Evolutionary conservation across 1,284 basidiomycete genomes (phyloP), one percentile per base, ranked within the genome.

Genomic region (Ustilago lituana): DNA sequence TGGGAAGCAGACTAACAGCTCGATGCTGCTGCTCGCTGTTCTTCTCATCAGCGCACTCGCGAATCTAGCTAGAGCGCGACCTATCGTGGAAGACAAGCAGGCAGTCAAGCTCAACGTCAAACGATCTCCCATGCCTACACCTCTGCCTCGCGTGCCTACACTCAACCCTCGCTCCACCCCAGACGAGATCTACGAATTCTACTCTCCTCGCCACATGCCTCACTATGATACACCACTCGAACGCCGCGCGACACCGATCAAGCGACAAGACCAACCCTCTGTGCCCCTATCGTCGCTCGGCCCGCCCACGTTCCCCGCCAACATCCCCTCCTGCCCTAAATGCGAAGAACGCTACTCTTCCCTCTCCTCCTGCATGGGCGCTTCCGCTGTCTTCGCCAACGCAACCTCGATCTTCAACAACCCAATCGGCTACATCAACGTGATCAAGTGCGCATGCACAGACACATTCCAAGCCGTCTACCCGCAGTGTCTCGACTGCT

Each of bases 401-500:
- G 65, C 68, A 2, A 62, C 74, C 1, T 52, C 39, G 14, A 74
- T 78, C 61, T 76, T 78, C 57, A 72, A 76, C 54, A 53, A 65
- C 23, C 74, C 76, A 1, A 48, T 69, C 10, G 64, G 51, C 23
- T 78, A 74, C 57, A 69, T 78, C 50, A 56, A 67, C 22, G 84
- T 88, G 31, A 89, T 90, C 77, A 85, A 87, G 78, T 90, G 89
- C 79, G 85, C 88, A 2, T 90, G 89, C 74, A 85, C 86, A 7
- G 87, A 89, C 65, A 89, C 87, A 0, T 89, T 89, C 82, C 86
- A 87, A 76, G 84, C 87, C 36, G 85, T 84, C 12, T 89, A 87
- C 76, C 88, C 89, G 27, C 88, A 90, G 83, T 90, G 89, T 70
- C 86, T 87, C 23, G 88, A 90, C 73, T 90, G 89, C 47, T 77